These are phyloP conservation scores for Didymosphaeria variabile DNA, from an alignment of 2,329 filamentous ascomycete genomes.

Conservation along the genomic window DNA sequence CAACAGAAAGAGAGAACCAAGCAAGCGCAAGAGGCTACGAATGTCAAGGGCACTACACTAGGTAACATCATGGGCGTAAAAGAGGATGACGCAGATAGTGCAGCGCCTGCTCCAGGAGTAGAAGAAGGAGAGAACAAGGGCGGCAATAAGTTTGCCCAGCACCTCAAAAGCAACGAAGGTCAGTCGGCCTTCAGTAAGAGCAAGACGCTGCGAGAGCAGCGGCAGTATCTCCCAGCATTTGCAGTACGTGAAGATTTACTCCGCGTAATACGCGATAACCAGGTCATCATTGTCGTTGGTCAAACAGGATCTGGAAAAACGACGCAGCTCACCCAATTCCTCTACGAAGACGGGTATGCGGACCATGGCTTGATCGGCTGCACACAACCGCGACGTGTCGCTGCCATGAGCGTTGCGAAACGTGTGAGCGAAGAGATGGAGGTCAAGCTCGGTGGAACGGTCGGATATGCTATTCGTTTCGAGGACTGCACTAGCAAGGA, in stretches of 20 bases:
- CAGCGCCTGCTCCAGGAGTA: conserved; percentile 77
- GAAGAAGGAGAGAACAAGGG: conserved; percentile 75
- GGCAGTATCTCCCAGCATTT: conserved; percentile 93
- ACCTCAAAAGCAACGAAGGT: conserved; percentile 84
- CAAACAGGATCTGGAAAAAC: conserved; percentile 98
- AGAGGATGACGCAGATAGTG: conserved; percentile 88
- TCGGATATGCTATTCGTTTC: conserved; percentile 97
- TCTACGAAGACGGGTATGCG: conserved; percentile 94
- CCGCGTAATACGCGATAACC: conserved; percentile 92
- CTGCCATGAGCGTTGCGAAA: conserved; percentile 98
- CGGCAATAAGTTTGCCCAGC: conserved; percentile 83
- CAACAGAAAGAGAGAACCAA: conserved; percentile 93
- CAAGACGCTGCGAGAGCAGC: conserved; percentile 88
- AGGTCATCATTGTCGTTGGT: conserved; percentile 95
- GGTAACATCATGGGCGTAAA: conserved; percentile 97
- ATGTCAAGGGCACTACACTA: conserved; percentile 86
- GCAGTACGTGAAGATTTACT: conserved; percentile 93
- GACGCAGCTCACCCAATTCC: conserved; percentile 94
- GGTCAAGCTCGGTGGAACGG: conserved; percentile 82
- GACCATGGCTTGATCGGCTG: conserved; percentile 91
- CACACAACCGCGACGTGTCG: conserved; percentile 94
- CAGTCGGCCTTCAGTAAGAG: conserved; percentile 93
- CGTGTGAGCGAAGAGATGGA: conserved; percentile 99
- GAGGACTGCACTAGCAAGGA: conserved; percentile 97
- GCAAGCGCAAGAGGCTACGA: conserved; percentile 94